These are phyloP conservation scores for Dothideomycetes sp. DNA, from an alignment of 2,329 filamentous ascomycete species.

Conservation along the genomic window DNA sequence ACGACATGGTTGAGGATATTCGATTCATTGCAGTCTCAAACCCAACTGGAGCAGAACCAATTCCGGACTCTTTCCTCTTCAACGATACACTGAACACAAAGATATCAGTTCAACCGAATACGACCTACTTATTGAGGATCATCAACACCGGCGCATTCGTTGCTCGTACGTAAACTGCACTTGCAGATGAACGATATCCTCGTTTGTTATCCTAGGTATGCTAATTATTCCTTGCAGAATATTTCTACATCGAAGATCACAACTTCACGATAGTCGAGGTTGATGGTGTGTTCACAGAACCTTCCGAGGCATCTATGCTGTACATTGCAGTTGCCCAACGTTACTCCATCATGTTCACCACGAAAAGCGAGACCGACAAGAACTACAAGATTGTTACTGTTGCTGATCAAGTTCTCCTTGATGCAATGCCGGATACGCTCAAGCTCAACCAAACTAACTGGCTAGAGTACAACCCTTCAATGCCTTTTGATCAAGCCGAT, in stretches of 20 bases:
- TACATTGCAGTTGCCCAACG: constrained; percentile 62
- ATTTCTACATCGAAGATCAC: constrained; percentile 62
- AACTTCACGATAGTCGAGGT: constrained; percentile 57
- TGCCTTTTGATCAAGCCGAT: constrained; percentile 29
- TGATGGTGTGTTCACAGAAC: constrained; percentile 58
- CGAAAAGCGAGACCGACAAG: constrained; percentile 45
- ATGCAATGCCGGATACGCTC: constrained; percentile 55
- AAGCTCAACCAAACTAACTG: constrained; percentile 54
- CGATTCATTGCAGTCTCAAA: constrained; percentile 45
- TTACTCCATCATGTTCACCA: constrained; percentile 56
- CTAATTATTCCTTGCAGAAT: too few relatives aligned
- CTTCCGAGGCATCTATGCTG: constrained; percentile 49
- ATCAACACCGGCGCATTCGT: constrained; percentile 64
- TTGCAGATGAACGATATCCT: too few relatives aligned
- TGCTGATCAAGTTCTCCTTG: constrained; percentile 45
- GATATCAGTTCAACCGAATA: constrained; percentile 39
- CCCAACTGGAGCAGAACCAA: constrained; percentile 53
- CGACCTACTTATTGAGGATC: constrained; percentile 56
- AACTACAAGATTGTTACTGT: constrained; percentile 50
- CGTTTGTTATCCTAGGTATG: too few relatives aligned
- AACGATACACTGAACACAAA: constrained; percentile 49
- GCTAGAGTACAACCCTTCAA: constrained; percentile 45
- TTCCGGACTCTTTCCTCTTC: constrained; percentile 56
- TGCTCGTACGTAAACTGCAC: too few relatives aligned
- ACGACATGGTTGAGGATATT: constrained; percentile 43